Evolutionary conservation across 2,329 filamentous ascomycete species (phyloP), one percentile per base, ranked within the genome.

Genomic region (Emydomyces testavorans): DNA sequence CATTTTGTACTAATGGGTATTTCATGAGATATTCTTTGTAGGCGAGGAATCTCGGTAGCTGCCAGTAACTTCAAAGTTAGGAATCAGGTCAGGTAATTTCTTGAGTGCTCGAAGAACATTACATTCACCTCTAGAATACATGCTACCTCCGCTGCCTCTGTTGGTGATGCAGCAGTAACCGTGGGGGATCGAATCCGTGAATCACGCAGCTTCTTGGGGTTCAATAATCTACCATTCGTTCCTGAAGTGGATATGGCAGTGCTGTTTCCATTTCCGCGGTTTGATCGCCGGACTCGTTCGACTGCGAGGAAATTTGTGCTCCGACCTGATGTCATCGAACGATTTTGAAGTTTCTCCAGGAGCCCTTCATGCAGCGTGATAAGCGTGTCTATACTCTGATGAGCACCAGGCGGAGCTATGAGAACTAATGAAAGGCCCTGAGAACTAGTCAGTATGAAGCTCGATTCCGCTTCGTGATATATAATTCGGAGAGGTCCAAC

Each of bases 11-110:
- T 55, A 87, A 74, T 56, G 93, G 86, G 64, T 92, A 94, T 60
- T 90, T 90, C 44, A 84, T 83, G 29, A 85, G 85, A 62, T 94
- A 98, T 57, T 94, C 85, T 66, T 94, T 85, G 61, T 98, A 98
- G 42, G 83, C 73, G 60, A 85, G 83, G 66, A 96, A 92, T 0
- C 80, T 79, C 51, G 78, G 77, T 68, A 93, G 82, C 85, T 94
- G 53, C 5, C 18, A 28, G 6, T 11, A 45, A 16, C 11, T 58
- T 56, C 52, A 69, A 78, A 59, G 62, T 71, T 71, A 76, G 56
- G 68, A 28, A 28, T 7, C 13, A 26, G 15, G 10, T 37, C 13
- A 11, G 13, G 43, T 66, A 64, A 56, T 76, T 69, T 6, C 64
- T 54, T 23, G 57, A 56, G 36, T 39, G 53, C 21, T 23, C 4